Percentiles rank a stretch among this genome's conserved stretches.
These are phyloP conservation scores for Eucommia ulmoides DNA, from an alignment of 257 asterid genomes.

Conservation along the genomic window DNA sequence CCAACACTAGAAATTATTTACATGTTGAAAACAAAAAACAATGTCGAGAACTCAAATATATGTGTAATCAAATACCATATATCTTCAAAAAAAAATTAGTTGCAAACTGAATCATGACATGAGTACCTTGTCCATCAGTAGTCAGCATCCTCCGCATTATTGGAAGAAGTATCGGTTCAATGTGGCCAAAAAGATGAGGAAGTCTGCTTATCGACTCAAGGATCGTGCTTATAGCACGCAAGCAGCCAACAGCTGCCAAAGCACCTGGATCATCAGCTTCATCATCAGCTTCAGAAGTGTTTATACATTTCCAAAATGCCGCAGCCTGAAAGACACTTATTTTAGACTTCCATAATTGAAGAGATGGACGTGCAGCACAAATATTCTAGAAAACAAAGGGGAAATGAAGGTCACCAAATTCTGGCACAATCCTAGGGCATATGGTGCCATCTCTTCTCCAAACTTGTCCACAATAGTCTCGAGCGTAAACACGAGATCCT, in stretches of 20 bases:
- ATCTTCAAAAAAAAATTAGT: not conserved
- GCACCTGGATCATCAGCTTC: constrained; percentile 99
- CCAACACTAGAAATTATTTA: no score
- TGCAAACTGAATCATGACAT: constrained; percentile 3
- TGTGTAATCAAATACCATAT: no score
- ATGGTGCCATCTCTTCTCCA: constrained; percentile 99
- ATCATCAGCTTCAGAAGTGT: constrained; percentile 82
- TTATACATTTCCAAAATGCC: constrained; percentile 97
- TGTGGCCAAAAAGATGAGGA: constrained; percentile 70
- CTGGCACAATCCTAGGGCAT: constrained; percentile 95
- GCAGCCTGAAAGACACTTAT: constrained; percentile 54
- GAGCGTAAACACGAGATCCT: constrained; percentile 94
- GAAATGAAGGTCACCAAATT: constrained; percentile 52
- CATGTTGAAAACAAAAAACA: no score
- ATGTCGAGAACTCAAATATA: no score
- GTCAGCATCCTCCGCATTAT: constrained; percentile 97
- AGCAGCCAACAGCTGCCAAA: constrained; percentile 98
- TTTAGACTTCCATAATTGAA: not conserved
- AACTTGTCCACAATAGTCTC: constrained; percentile 98
- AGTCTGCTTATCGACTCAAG: constrained; percentile 94
- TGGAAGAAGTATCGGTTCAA: constrained; percentile 88
- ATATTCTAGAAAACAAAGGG: constrained; percentile 1
- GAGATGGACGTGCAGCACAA: not conserved
- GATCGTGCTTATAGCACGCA: constrained; percentile 97
- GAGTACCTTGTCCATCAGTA: constrained; percentile 89